Evolutionary conservation across 1,284 basidiomycete species (phyloP).

Genomic region (Ceratobasidium sp.): DNA sequence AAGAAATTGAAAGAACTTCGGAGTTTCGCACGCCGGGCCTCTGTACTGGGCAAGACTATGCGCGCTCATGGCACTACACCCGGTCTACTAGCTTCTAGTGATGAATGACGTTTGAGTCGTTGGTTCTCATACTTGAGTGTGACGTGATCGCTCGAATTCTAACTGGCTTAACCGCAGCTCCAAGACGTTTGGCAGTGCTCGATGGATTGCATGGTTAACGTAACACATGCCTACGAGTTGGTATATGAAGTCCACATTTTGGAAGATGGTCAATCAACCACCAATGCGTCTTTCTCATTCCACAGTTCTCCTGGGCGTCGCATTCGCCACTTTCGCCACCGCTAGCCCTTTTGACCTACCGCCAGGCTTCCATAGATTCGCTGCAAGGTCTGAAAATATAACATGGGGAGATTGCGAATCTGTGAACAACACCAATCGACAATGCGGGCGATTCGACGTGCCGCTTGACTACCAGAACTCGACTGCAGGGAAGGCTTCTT

Average conservation of each 20-base stretch:
- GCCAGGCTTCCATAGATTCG: constrained; percentile 9
- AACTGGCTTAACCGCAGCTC: no score
- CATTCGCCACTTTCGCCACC: neutral
- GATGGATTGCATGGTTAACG: neutral
- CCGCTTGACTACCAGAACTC: constrained; percentile 42
- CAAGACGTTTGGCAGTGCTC: no score
- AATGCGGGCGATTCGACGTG: constrained; percentile 43
- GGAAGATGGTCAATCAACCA: neutral
- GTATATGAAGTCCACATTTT: neutral
- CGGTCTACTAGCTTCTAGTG: no score
- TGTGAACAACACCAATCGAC: neutral
- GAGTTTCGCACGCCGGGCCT: no score
- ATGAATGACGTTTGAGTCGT: no score
- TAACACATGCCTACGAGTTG: neutral
- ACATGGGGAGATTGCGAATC: neutral
- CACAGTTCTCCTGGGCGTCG: neutral
- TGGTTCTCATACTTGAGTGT: no score
- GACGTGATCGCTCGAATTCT: no score
- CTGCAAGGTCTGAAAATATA: neutral
- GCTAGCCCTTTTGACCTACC: neutral
- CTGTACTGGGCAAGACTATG: no score
- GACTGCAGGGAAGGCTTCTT: constrained; percentile 36
- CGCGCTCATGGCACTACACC: no score
- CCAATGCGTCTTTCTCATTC: neutral
- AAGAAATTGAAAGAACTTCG: no score